phyloP scores from a whole-genome alignment of 331 rosid species.

The Saraca asoca region DNA sequence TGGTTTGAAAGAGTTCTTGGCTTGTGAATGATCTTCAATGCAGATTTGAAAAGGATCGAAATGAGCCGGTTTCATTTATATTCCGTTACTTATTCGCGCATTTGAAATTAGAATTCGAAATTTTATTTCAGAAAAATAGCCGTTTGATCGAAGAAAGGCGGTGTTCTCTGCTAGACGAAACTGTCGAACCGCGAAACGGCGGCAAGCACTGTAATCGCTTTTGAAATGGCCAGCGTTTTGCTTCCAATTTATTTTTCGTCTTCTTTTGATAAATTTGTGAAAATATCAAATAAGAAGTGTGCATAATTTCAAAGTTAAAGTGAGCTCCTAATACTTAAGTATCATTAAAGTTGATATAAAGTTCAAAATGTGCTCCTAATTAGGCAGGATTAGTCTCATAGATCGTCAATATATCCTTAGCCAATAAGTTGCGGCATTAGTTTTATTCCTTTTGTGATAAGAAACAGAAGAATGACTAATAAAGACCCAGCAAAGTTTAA shows the following conservation, averaged over 20 bases:
- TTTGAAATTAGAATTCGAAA: conserved; percentile 24
- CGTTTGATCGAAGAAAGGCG: conserved; percentile 33
- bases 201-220: background rate
- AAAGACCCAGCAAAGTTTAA: too few relatives aligned
- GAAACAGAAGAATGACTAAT: too few relatives aligned
- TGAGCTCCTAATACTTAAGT: too few relatives aligned
- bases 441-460: too few relatives aligned
- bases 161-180: background rate
- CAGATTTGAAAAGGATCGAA: conserved; percentile 12
- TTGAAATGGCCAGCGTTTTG: background rate
- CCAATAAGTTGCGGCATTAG: too few relatives aligned
- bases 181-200: conserved; percentile 30
- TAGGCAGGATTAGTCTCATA: too few relatives aligned
- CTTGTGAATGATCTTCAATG: conserved; percentile 23
- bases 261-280: too few relatives aligned
- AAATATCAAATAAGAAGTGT: too few relatives aligned
- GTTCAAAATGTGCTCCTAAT: too few relatives aligned
- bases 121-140: conserved; percentile 20
- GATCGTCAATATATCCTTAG: too few relatives aligned
- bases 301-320: too few relatives aligned
- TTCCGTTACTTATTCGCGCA: background rate
- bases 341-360: too few relatives aligned
- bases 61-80: conserved; percentile 29
- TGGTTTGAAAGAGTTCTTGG: background rate
- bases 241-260: background rate